Evolutionary conservation across 2,329 filamentous ascomycete species (phyloP).

Genomic region (Sclerotinia trifoliorum): DNA sequence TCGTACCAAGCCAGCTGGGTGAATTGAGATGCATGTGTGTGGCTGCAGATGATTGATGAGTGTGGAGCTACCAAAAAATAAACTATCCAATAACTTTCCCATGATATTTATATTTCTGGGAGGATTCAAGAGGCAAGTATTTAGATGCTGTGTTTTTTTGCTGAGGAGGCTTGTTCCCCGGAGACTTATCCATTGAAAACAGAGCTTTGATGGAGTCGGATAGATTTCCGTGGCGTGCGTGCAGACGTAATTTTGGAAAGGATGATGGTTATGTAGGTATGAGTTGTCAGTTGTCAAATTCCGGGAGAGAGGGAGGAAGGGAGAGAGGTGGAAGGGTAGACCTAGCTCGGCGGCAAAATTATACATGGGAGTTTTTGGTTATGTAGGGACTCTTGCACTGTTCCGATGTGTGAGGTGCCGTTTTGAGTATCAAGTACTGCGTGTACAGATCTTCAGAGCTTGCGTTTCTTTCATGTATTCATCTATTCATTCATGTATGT

Average conservation of each 20-base stretch:
- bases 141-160: not conserved
- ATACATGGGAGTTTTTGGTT: no score
- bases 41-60: conserved; percentile 2
- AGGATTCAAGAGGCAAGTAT: not conserved
- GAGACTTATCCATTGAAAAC: not conserved
- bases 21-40: not conserved
- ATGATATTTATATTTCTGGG: not conserved
- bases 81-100: not conserved
- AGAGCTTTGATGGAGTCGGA: not conserved
- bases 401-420: not conserved
- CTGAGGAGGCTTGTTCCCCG: not conserved
- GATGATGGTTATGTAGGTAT: conserved; percentile 7
- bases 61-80: not conserved
- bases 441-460: conserved; percentile 4
- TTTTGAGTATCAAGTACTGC: not conserved
- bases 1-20: not conserved
- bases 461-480: not conserved
- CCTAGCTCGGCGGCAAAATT: conserved; percentile 6
- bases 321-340: not conserved
- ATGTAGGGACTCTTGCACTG: not conserved
- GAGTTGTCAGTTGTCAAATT: conserved; percentile 13
- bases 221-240: not conserved
- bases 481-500: not conserved
- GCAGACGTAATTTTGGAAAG: not conserved
- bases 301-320: not conserved